A percentile compares a stretch with the other conserved stretches of the same genome.
phyloP scores from a whole-genome alignment of 78 protist species.

The Cavenderia fasciculata region DNA sequence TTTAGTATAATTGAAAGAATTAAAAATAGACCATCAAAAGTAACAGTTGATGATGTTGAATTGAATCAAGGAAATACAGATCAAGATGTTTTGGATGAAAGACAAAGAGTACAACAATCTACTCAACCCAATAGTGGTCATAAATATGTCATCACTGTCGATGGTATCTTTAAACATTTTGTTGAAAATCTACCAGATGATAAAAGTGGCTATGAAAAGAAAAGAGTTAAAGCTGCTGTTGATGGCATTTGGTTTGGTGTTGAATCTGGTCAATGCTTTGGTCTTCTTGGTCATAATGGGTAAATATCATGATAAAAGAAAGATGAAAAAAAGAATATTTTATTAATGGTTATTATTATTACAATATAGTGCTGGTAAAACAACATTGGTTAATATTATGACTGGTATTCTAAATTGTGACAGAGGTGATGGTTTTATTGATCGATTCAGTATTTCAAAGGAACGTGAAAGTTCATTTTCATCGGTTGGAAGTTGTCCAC shows the following conservation, averaged over 20 bases:
- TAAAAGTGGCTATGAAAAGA: conserved; percentile 2
- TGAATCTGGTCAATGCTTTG: conserved; percentile 74
- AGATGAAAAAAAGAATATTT: neutral
- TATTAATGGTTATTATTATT: neutral
- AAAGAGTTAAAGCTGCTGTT: conserved; percentile 33
- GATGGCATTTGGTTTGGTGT: conserved; percentile 54
- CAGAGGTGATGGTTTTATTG: conserved; percentile 3
- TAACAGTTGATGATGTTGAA: neutral
- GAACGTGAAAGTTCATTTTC: neutral
- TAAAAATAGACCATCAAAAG: neutral
- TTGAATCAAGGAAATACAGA: neutral
- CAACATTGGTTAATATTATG: conserved; percentile 16
- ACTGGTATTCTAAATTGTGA: conserved; percentile 44
- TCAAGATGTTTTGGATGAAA: conserved; percentile 34
- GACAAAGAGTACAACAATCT: neutral
- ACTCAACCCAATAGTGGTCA: neutral
- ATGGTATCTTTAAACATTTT: conserved; percentile 42
- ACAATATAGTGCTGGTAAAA: conserved; percentile 83
- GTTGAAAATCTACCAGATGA: conserved; percentile 17
- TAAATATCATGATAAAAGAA: conserved; percentile 6
- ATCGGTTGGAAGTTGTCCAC: conserved; percentile 77
- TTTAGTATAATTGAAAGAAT: conserved; percentile 7
- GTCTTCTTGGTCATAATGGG: conserved; percentile 88
- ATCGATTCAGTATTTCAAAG: conserved; percentile 4
- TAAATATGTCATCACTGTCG: conserved; percentile 3